phyloP scores from a whole-genome alignment of 2,329 filamentous ascomycete species.

The Onygenales sp. region DNA sequence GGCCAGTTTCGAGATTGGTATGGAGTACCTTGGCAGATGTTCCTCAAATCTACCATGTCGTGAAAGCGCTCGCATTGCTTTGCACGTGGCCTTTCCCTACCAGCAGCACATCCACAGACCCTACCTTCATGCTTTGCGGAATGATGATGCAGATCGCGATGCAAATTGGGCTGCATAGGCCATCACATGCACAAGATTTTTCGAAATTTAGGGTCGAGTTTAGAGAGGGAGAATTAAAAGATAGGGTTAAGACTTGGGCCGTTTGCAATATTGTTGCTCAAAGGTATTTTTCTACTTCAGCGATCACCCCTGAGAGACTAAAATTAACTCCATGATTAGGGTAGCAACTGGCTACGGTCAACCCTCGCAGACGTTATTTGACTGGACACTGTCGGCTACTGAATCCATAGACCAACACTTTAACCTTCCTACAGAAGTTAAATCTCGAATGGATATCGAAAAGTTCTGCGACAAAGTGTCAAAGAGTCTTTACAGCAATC shows the following conservation, averaged over 20 bases:
- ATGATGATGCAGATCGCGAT: slow-evolving; percentile 61
- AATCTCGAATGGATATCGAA: slow-evolving; percentile 46
- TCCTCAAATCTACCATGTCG: slow-evolving; percentile 54
- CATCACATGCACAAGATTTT: slow-evolving; percentile 52
- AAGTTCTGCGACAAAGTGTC: slow-evolving; percentile 51
- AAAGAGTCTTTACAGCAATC: slow-evolving; percentile 47
- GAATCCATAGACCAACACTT: slow-evolving; percentile 37
- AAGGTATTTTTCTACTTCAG: slow-evolving; percentile 32
- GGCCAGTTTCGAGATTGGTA: slow-evolving; percentile 47
- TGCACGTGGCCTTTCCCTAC: slow-evolving; percentile 58
- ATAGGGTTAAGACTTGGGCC: slow-evolving; percentile 58
- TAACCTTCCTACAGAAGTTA: slow-evolving; percentile 43
- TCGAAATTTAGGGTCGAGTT: slow-evolving; percentile 44
- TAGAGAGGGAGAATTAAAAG: slow-evolving; percentile 52
- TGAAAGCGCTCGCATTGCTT: slow-evolving; percentile 53
- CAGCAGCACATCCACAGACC: slow-evolving; percentile 53
- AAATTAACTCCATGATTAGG: slow-evolving; percentile 23
- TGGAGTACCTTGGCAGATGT: slow-evolving; percentile 54
- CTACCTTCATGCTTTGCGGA: slow-evolving; percentile 56
- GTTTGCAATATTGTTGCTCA: slow-evolving; percentile 60
- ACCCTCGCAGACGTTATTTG: slow-evolving; percentile 53
- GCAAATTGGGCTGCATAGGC: slow-evolving; percentile 56
- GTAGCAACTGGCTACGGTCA: slow-evolving; percentile 61
- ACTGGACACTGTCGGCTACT: slow-evolving; percentile 44
- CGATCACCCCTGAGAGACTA: background rate